Percentiles rank a stretch among this genome's conserved stretches.
Evolutionary conservation across 495 filamentous ascomycete species (phyloP).

Genomic region (Penicillium chermesinum): DNA sequence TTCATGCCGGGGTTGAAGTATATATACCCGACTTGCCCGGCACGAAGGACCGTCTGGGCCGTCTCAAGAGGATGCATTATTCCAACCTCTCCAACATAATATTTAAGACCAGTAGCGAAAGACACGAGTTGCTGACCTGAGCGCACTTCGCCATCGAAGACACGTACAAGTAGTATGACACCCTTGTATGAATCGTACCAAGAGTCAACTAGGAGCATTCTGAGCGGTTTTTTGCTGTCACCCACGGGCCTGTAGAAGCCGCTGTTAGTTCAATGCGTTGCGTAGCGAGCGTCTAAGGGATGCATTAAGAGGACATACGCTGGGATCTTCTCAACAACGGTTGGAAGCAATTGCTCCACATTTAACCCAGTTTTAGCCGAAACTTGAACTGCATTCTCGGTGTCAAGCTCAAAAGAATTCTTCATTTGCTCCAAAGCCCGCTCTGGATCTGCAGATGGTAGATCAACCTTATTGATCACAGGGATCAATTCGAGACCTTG

Average conservation of each 20-base stretch:
- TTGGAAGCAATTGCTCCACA: constrained; percentile 72
- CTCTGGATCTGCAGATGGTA: constrained; percentile 78
- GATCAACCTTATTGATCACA: constrained; percentile 93
- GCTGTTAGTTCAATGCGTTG: no score
- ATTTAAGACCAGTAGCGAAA: constrained; percentile 80
- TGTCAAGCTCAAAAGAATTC: constrained; percentile 80
- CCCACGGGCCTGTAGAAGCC: constrained; percentile 58
- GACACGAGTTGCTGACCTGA: constrained; percentile 79
- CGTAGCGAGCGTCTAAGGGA: no score
- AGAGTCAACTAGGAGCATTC: constrained; percentile 88
- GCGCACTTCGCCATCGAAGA: constrained; percentile 83
- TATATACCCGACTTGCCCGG: constrained; percentile 93
- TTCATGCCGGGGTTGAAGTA: constrained; percentile 99
- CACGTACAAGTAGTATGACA: constrained; percentile 82
- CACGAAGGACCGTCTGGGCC: constrained; percentile 70
- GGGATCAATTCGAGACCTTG: constrained; percentile 83
- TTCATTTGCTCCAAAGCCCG: constrained; percentile 82
- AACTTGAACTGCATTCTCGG: constrained; percentile 72
- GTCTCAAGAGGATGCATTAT: constrained; percentile 94
- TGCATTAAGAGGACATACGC: constrained; percentile 38
- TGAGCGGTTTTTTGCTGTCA: constrained; percentile 63
- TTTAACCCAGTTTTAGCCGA: constrained; percentile 93
- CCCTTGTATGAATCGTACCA: constrained; percentile 97
- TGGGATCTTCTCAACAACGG: constrained; percentile 79
- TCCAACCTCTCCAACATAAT: constrained; percentile 91